Evolutionary conservation across 805 yeast species (phyloP), one percentile per base, ranked within the genome.

Genomic region (Starmerella stigmatis): DNA sequence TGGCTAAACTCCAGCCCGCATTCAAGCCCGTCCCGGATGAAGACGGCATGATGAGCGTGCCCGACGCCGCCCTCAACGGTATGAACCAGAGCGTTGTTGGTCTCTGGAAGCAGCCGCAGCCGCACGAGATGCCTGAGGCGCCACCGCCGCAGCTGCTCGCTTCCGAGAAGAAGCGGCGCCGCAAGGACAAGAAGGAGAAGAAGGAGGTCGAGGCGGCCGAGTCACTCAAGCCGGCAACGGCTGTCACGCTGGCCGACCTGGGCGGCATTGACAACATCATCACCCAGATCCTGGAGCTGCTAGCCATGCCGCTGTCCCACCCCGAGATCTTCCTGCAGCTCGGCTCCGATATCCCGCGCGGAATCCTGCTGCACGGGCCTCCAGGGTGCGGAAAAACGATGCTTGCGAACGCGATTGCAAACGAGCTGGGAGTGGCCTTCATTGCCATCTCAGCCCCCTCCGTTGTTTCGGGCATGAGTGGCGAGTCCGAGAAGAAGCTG

Each of bases 331-430:
- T 85, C 60, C 53, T 68, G 20, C 72, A 88, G 7, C 81, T 94
- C 0, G 97, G 97, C 21, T 88, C 88, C 12, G 94, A 86, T 54
- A 96, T 96, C 15, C 94, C 97, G 16, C 71, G 96, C 21, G 97
- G 97, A 34, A 83, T 92, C 0, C 62, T 92, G 25, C 64, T 92
- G n/a, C 94, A 88, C 62, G 98, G 98, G 0, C 98, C 98, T 0
- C 98, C 97, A 2, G 98, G 98, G 13, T 92, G 98, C 69, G 98
- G 98, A 61, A 92, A 92, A 58, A 92, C 98, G 0, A 81, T 95
- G 34, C 79, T 92, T 44, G 98, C 98, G 3, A 86, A 86, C 62
- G 96, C 97, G 0, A 67, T 92, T 19, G 98, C 98, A 1, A 95
- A 95, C 23, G 95, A 89, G 59, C 70, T 92, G 26, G 82, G 86